Evolutionary conservation across 768 basidiomycete genomes (phyloP).

Genomic region (Boletus sp.): DNA sequence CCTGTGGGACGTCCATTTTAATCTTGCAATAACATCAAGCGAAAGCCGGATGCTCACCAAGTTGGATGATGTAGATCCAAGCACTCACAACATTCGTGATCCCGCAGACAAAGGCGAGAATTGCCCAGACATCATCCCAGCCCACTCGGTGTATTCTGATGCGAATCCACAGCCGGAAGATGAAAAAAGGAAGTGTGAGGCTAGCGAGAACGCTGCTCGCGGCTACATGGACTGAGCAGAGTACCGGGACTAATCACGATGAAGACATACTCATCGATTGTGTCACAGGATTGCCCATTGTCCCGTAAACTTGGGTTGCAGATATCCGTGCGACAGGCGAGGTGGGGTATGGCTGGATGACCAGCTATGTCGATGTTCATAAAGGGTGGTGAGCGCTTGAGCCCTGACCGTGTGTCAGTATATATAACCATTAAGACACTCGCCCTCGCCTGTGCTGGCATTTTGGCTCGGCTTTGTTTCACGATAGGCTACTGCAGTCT

Average conservation of each 20-base stretch:
- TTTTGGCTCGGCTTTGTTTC: no score
- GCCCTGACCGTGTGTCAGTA: background rate
- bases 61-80: conserved; percentile 8
- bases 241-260: background rate
- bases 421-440: no score
- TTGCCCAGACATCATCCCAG: conserved; percentile 22
- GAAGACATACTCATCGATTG: background rate
- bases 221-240: conserved; percentile 1
- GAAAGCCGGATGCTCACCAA: conserved; percentile 1
- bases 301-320: background rate
- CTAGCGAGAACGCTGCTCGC: conserved; percentile 1
- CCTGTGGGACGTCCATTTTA: background rate
- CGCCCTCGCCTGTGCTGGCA: no score
- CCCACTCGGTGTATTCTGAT: conserved; percentile 17
- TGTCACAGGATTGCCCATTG: background rate
- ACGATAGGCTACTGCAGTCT: no score
- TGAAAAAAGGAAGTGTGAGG: conserved; percentile 6
- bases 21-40: background rate
- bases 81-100: background rate
- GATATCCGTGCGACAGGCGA: background rate
- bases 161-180: conserved; percentile 22
- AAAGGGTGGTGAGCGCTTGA: background rate
- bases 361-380: background rate
- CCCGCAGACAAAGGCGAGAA: conserved; percentile 14
- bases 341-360: background rate